Base-by-base conservation (phyloP, 140 eudicot species). In the Stevia rebaudiana region DNA sequence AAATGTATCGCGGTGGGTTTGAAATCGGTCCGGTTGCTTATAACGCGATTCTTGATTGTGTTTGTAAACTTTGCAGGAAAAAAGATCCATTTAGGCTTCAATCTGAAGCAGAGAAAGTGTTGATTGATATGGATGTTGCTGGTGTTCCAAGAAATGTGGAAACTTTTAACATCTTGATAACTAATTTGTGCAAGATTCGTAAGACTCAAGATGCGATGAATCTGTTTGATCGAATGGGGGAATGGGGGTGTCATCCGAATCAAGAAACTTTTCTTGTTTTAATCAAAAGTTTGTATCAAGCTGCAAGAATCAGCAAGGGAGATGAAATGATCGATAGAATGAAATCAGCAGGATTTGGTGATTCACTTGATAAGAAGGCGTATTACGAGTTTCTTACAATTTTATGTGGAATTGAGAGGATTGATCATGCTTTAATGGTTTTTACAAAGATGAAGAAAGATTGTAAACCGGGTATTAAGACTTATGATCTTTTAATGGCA, bases 1-100 rank as follows among this genome's bases (percentile, higher is more conserved):
- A 94, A 66, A 94, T 94, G 99, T 76, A 81, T 71, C 60, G 97
- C 46, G 99, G 99, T 0, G 97, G 99, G 61, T 94, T 94, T 80
- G 94, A 88, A 53, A 78, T 94, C 8, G 81, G 97, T 11, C 19
- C 75, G 2, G 63, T 52, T 5, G 94, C 81, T 0, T 94, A 85
- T 69, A 94, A 94, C 50, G 81, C 96, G 0, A 88, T 94, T 59
- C 83, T 94, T 66, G 97, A 94, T 79, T 94, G 99, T 70, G 95
- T 85, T 28, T 94, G 97, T 77, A 78, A 40, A 81, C 82, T 88
- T 24, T 88, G 99, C 67, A 78, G 94, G 75, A 63, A 79, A 56
- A 94, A 94, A 77, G 99, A 94, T 69, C 97, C 97, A 0, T 85
- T 83, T 74, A 75, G 86, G 76, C 80, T 94, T 53, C 79, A 78